phyloP scores from a whole-genome alignment of 441 rosid species.

The Sinapis alba region DNA sequence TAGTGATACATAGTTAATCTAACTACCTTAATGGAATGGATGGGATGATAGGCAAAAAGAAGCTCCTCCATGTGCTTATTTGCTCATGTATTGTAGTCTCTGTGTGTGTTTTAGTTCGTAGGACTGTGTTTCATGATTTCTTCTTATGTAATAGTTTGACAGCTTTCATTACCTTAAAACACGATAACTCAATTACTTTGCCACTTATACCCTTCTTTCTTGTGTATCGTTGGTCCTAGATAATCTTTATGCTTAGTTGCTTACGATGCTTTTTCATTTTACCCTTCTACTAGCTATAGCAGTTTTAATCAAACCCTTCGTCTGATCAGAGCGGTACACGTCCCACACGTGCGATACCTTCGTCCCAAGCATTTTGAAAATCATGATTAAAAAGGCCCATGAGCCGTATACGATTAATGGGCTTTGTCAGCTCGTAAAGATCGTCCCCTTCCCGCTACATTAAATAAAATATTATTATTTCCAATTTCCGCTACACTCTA shows the following conservation, averaged over 20 bases:
- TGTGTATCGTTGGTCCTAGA: not conserved
- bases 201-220: too few relatives aligned
- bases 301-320: too few relatives aligned
- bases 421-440: not conserved
- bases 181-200: not conserved
- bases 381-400: not conserved
- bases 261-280: too few relatives aligned
- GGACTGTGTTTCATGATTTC: slow-evolving; percentile 28
- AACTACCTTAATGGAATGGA: slow-evolving; percentile 40
- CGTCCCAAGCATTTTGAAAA: too few relatives aligned
- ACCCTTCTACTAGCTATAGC: too few relatives aligned
- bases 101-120: slow-evolving; percentile 36
- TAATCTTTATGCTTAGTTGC: slow-evolving; percentile 2
- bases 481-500: not conserved
- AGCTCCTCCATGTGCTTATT: slow-evolving; percentile 20
- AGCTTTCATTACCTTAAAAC: slow-evolving; percentile 11
- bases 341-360: too few relatives aligned
- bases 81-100: slow-evolving; percentile 33
- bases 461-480: not conserved
- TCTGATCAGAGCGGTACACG: too few relatives aligned
- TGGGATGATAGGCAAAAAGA: slow-evolving; percentile 28
- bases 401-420: not conserved
- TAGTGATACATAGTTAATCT: slow-evolving; percentile 41
- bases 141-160: slow-evolving; percentile 22
- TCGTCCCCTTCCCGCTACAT: not conserved